Evolutionary conservation across 2,329 filamentous ascomycete genomes (phyloP), one percentile per base, ranked within the genome.

Genomic region (Diaporthe vexans): DNA sequence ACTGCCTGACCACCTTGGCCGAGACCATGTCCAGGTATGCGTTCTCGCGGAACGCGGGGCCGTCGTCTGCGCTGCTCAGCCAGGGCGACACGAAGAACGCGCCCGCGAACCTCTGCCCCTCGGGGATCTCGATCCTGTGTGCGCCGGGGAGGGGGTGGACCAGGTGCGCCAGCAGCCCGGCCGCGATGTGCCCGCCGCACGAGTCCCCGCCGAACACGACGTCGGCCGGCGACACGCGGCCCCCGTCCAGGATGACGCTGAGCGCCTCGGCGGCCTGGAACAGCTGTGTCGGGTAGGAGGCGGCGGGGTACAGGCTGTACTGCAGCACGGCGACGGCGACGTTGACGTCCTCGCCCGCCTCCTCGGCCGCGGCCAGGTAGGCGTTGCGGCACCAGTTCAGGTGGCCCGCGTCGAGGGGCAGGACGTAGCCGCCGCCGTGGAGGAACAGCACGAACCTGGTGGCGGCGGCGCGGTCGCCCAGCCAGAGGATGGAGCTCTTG

Each of bases 171-270:
- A 84, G 73, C 8, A 84, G 63, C 71, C 82, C 80, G 9, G 78
- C 76, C 0, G 81, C 78, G 43, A 85, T 59, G 72, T 84, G 83
- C 0, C 80, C 83, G 9, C 83, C 83, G 0, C 82, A 82, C 19
- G 83, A 84, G 69, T 85, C 83, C 2, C 82, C 82, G 1, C 83
- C 83, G 13, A 84, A 71, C 63, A 83, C 75, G 9, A 85, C 77
- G 57, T 84, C 77, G 1, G 75, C 56, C 0, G 83, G 79, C 8
- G 57, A 58, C 59, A 83, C 76, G 15, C 63, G 48, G 6, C 83
- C 83, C 1, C 78, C 76, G 0, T 77, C 76, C 1, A 84, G 75
- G 3, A 84, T 40, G 11, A 79, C 75, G 0, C 77, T 75, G 4
- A 84, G 78, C 1, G 80, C 83, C 7, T 79, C 80, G 35, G 75